These are phyloP conservation scores for Lathyrus aphaca DNA, from an alignment of 306 rosid species.

Conservation along the genomic window DNA sequence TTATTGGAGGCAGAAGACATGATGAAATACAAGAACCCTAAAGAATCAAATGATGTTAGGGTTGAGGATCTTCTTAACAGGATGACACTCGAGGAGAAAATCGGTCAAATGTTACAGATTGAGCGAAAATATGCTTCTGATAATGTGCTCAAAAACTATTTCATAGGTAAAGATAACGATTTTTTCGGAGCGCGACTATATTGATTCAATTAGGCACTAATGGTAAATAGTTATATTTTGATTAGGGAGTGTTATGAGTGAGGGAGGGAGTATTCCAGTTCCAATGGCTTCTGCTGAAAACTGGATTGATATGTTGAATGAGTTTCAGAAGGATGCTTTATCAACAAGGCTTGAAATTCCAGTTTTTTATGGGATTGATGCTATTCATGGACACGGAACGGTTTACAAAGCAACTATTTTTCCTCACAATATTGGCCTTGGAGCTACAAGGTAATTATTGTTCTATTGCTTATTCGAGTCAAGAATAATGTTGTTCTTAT, in stretches of 20 bases:
- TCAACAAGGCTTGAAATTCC: constrained; percentile 57
- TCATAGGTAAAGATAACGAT: constrained; percentile 34
- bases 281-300: constrained; percentile 52
- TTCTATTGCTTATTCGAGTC: constrained; percentile 14
- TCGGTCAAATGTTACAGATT: constrained; percentile 57
- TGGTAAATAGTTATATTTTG: constrained; percentile 6
- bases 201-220: constrained; percentile 1
- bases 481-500: neutral
- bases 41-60: constrained; percentile 30
- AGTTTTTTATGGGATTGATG: constrained; percentile 61
- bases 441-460: constrained; percentile 49
- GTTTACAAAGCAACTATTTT: constrained; percentile 56
- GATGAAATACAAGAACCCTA: constrained; percentile 43
- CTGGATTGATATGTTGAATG: constrained; percentile 59
- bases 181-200: no score
- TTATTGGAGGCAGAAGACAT: constrained; percentile 41
- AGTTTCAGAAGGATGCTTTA: constrained; percentile 53
- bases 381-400: constrained; percentile 51
- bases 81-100: constrained; percentile 51
- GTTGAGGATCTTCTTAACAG: constrained; percentile 44
- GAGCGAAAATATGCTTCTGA: constrained; percentile 45
- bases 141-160: constrained; percentile 39
- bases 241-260: constrained; percentile 59
- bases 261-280: constrained; percentile 56
- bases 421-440: constrained; percentile 60